Base-by-base conservation (phyloP, 2,329 filamentous ascomycete species). In the Stemphylium beticola region DNA sequence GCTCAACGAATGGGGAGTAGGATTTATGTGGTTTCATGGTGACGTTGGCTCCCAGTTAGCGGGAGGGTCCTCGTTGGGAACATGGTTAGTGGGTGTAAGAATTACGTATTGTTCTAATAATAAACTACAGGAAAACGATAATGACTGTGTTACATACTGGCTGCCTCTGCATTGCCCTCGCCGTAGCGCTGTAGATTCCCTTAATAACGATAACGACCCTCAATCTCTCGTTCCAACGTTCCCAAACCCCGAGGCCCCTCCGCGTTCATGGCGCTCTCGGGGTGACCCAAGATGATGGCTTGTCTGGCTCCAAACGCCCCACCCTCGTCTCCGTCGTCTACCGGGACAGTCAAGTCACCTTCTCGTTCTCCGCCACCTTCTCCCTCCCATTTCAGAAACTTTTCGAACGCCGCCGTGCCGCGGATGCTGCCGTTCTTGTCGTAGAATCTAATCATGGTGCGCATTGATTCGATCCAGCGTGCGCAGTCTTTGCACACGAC, bases 401-500 rank as follows among this genome's bases (percentile, higher is more conserved):
- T 60, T 31, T 66, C 65, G 47, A 72, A 74, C 0, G 68, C 69
- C 32, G 40, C 52, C 2, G 65, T 73, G n/a, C 70, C 71, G 18
- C 53, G 58, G 18, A 74, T 55, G 49, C 65, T 71, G 20, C 68
- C 67, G 7, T 62, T 66, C 51, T 67, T 72, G 33, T 74, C 68
- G 47, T 65, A 72, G 26, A 64, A 46, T 15, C 54, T 59, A 32
- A 74, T 47, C 70, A 74, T 71, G 37, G 45, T 61, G 42, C 67
- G 60, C 69, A 74, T 74, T 15, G 68, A 57, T 24, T 56, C 55
- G 4, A 74, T 59, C 59, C 65, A 66, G 48, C 55, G 54, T 48
- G 53, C 57, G 34, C 72, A 74, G 20, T 58, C 58, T 38, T 69
- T 67, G 36, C 72, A 74, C 2, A 74, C 69, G 4, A 62, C 57